These are phyloP conservation scores for Tolypocladium amazonense DNA, from an alignment of 2,329 filamentous ascomycete genomes.

Conservation along the genomic window DNA sequence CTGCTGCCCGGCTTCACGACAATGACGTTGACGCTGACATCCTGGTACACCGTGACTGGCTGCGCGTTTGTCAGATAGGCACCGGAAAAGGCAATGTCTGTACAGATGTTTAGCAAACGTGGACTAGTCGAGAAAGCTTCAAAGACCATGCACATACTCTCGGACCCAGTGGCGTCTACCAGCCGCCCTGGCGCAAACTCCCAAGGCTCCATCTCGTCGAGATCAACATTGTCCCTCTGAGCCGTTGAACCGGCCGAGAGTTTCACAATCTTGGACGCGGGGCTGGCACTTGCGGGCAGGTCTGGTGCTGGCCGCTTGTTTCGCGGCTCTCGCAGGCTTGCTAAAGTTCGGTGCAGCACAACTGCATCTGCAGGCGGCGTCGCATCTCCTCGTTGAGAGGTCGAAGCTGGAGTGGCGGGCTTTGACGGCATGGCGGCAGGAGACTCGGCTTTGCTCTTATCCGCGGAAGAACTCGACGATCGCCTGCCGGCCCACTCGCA, in stretches of 20 bases:
- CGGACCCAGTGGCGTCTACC: constrained; percentile 13
- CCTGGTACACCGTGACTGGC: constrained; percentile 23
- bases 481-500: neutral
- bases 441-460: neutral
- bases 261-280: neutral
- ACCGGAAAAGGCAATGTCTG: constrained; percentile 33
- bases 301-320: neutral
- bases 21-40: constrained; percentile 29
- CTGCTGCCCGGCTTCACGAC: constrained; percentile 27
- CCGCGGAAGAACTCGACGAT: neutral
- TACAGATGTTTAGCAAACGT: neutral
- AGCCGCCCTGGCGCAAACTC: constrained; percentile 33
- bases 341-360: neutral
- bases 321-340: neutral
- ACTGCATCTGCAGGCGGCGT: neutral
- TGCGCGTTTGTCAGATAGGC: constrained; percentile 26
- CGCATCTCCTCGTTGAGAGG: neutral
- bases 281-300: neutral
- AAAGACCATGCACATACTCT: constrained; percentile 21
- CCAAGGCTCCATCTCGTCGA: constrained; percentile 28
- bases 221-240: constrained; percentile 7
- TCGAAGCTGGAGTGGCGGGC: neutral
- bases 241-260: neutral
- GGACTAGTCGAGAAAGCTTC: neutral
- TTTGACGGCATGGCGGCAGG: neutral